A percentile compares a stretch with the other conserved stretches of the same genome.
These are phyloP conservation scores for Yamagishiella unicocca DNA, from an alignment of 139 green algal genomes.

Conservation along the genomic window DNA sequence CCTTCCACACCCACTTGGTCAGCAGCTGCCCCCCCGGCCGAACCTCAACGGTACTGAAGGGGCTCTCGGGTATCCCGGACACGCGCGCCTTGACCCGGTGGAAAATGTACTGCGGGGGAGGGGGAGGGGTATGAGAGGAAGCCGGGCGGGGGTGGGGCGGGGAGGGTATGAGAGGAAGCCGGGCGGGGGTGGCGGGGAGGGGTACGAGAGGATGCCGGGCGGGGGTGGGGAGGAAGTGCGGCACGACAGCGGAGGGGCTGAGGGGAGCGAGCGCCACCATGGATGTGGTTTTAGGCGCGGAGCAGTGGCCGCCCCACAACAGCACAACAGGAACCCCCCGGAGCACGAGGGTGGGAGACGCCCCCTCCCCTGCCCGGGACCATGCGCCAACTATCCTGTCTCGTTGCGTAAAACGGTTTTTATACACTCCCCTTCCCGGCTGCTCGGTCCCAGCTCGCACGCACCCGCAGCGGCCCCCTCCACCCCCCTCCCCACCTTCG, in stretches of 20 bases:
- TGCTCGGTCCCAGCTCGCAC: no score
- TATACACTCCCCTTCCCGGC: no score
- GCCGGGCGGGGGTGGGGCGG: neutral
- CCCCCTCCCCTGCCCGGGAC: neutral
- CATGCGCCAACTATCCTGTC: no score
- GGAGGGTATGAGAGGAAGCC: neutral
- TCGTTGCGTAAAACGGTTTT: no score
- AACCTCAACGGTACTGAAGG: constrained; percentile 47
- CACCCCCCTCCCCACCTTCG: constrained; percentile 36
- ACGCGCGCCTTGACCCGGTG: constrained; percentile 49
- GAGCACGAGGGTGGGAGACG: neutral
- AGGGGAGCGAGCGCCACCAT: no score
- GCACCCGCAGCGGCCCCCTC: no score
- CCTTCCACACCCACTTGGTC: constrained; percentile 49
- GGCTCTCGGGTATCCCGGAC: constrained; percentile 39
- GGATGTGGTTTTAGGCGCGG: neutral
- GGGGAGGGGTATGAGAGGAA: neutral
- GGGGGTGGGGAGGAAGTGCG: no score
- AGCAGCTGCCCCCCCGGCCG: constrained; percentile 44
- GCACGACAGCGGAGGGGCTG: no score
- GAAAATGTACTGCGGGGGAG: constrained; percentile 50
- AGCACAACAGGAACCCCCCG: neutral
- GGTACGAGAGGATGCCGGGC: no score
- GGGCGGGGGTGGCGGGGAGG: no score
- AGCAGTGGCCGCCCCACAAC: neutral